These are phyloP conservation scores for Suhomyces xylopsoci DNA, from an alignment of 805 yeast species.

Conservation along the genomic window DNA sequence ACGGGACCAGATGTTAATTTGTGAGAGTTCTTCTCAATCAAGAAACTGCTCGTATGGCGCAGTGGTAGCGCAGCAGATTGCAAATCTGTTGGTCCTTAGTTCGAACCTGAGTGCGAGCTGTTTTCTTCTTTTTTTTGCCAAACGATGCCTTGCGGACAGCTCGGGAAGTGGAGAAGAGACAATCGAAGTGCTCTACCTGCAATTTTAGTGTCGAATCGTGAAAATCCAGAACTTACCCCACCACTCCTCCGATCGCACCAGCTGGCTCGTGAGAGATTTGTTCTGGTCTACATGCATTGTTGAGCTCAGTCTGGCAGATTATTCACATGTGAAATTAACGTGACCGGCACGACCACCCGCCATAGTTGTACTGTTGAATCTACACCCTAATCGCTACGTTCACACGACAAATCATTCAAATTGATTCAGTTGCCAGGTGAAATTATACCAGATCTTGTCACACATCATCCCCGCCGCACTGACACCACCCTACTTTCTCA, in stretches of 20 bases:
- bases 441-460: not conserved
- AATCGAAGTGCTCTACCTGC: not conserved
- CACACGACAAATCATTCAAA: not conserved
- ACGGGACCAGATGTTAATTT: not conserved
- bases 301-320: not conserved
- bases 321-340: not conserved
- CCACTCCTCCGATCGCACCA: not conserved
- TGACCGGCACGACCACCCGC: not conserved
- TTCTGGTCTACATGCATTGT: not conserved
- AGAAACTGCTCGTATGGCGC: constrained; percentile 72
- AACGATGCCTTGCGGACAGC: not conserved
- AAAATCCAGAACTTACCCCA: not conserved
- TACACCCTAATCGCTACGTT: not conserved
- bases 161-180: not conserved
- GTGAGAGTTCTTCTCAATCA: not conserved
- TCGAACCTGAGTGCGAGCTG: constrained; percentile 92
- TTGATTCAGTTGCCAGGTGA: not conserved
- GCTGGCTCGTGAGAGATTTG: not conserved
- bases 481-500: not conserved
- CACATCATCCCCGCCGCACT: not conserved
- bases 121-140: constrained; percentile 11
- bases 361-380: not conserved
- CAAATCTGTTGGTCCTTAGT: constrained; percentile 98
- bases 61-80: constrained; percentile 99
- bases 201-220: not conserved